Base-by-base conservation (phyloP, 2,329 filamentous ascomycete species). In the Apiospora pterosperma region DNA sequence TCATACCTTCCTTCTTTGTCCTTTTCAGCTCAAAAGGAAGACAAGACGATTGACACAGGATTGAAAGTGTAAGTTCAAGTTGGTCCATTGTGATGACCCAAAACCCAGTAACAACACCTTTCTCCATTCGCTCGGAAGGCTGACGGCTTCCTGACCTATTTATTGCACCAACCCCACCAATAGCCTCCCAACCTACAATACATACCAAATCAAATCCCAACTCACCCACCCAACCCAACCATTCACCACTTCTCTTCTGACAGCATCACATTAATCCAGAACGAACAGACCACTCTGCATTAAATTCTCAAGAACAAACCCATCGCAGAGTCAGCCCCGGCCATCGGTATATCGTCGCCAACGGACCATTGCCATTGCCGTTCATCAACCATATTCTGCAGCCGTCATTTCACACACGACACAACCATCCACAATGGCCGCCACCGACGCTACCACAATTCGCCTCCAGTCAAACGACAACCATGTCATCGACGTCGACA, bases 401-500 rank as follows among this genome's bases (percentile, higher is more conserved):
- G n/a, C 21, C 12, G 23, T 48, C 16, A 14, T 41, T 12, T 34
- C 8, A 34, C 28, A 55, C 16, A 8, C 48, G 3, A 31, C 19
- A 55, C 7, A 14, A 28, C 8, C 59, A 39, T 59, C 11, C 66
- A 71, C n/a, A 28, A 72, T 72, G 70, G 67, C 62, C 14, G 19
- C 64, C 42, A 65, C 70, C 48, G 62, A 63, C 21, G 66, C 67
- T 31, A 64, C 64, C 63, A 64, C 67, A 52, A 60, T 72, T 28
- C 69, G 66, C 12, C 67, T 72, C 2, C 66, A 69, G 41, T 71
- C 71, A 0, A 72, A 72, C 52, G 71, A 72, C 16, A 63, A 65
- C 62, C 67, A 69, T 7, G 64, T 63, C 62, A 71, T 72, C 16
- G 68, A 71, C 59, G 70, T 72, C 19, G 69, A 97, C 69, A 92